Base-by-base conservation (phyloP, 2,329 filamentous ascomycete genomes). In the Lasiodiplodia gonubiensis region DNA sequence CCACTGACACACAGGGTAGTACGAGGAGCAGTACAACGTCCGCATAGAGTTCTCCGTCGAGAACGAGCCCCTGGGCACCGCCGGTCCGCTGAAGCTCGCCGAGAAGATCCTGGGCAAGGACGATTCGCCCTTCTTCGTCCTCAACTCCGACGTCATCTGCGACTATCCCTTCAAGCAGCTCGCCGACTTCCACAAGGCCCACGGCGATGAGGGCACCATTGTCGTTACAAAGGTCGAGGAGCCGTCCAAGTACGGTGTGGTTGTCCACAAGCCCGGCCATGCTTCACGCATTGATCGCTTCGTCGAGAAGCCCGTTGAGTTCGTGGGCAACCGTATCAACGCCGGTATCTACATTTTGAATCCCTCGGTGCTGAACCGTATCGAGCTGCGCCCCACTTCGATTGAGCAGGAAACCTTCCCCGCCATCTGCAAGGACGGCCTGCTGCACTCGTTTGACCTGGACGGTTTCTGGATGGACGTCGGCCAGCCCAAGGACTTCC, bases 381-480 rank as follows among this genome's bases (percentile, higher is more conserved):
- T 99, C 76, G 94, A 98, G 81, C 89, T 98, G 72, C 92, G 94
- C 70, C 95, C 95, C 51, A 98, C 94, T 61, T 97, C 93, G 7
- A 99, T 98, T 78, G 94, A 99, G 84, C 94, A 98, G 84, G 95
- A 98, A 85, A 97, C 93, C 39, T 99, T 99, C 91, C 94, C 94
- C 55, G 89, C 92, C 74, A 95, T 98, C 80, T 92, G 92, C 82
- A 89, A 87, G 75, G 94, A 97, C 75, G 93, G 93, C 71, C 88
- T 94, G 81, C 85, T 98, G 70, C 94, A 98, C 86, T 97, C 93
- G 1, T 97, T 97, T 78, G 94, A 98, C 78, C 88, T 98, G 35
- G 93, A 97, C 73, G 93, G 94, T 74, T 98, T 96, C 88, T 98
- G 94, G 94, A 98, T 98, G 94, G 94, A 98, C 74, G 93, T 99